phyloP scores from a whole-genome alignment of 352 stramenopile species.

The Pythium monospermum region DNA sequence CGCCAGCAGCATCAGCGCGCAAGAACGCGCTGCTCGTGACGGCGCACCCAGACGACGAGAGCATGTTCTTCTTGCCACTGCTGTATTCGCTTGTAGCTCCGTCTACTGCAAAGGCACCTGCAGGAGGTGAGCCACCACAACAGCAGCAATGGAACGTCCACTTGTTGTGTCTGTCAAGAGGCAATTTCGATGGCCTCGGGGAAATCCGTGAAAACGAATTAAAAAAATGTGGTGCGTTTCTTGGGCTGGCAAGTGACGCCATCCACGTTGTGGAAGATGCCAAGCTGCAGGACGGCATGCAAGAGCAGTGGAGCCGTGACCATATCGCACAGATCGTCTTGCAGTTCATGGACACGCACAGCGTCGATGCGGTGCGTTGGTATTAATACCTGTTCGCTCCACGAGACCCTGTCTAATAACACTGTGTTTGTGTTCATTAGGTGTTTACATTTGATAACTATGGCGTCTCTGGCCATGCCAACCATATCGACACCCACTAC shows the following conservation, averaged over 20 bases:
- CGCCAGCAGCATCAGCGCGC: conserved; percentile 1
- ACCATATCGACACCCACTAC: conserved; percentile 84
- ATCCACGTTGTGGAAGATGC: conserved; percentile 75
- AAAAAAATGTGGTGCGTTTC: conserved; percentile 33
- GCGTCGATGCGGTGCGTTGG: conserved; percentile 54
- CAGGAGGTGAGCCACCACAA: conserved; percentile 3
- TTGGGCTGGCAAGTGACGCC: conserved; percentile 40
- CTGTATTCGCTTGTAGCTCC: conserved; percentile 50
- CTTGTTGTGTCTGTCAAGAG: conserved; percentile 89
- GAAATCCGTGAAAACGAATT: conserved; percentile 84
- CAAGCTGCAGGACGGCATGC: conserved; percentile 84
- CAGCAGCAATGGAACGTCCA: conserved; percentile 66
- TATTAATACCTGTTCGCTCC: no score
- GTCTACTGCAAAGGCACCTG: no score
- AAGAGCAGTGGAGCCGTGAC: conserved; percentile 56
- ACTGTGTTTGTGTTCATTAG: conserved; percentile 19
- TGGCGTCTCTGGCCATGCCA: conserved; percentile 92
- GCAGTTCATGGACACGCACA: conserved; percentile 43
- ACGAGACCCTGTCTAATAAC: background rate
- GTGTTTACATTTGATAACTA: conserved; percentile 94
- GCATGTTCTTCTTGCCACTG: conserved; percentile 96
- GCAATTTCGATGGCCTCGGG: conserved; percentile 91
- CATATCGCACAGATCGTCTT: conserved; percentile 63
- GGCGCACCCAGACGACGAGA: conserved; percentile 96
- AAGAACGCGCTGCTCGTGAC: conserved; percentile 83